Evolutionary conservation across 2,329 filamentous ascomycete species (phyloP).

Genomic region (Aureobasidium namibiae): DNA sequence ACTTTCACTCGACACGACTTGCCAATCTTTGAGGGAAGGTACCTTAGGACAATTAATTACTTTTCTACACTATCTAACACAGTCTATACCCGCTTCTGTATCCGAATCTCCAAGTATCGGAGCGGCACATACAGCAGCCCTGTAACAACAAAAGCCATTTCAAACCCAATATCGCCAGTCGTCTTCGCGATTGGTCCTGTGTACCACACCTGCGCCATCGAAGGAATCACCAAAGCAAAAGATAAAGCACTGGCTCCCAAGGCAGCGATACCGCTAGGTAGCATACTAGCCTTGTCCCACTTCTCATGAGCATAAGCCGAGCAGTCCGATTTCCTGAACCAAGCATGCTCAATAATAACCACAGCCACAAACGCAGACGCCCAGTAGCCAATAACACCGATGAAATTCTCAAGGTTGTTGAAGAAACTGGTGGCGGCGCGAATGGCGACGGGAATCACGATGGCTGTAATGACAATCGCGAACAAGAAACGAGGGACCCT

Average conservation of each 20-base stretch:
- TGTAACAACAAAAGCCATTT: constrained; percentile 49
- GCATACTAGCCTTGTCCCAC: constrained; percentile 30
- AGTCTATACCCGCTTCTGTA: constrained; percentile 17
- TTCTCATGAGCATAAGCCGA: constrained; percentile 32
- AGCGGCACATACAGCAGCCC: constrained; percentile 38
- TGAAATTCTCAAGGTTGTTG: constrained; percentile 36
- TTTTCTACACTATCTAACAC: neutral
- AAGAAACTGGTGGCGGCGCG: constrained; percentile 36
- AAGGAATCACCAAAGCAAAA: constrained; percentile 20
- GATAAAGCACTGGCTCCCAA: constrained; percentile 18
- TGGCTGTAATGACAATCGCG: constrained; percentile 32
- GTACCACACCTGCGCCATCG: constrained; percentile 23
- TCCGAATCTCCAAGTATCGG: constrained; percentile 30
- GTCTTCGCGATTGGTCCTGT: constrained; percentile 25
- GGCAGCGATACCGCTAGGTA: constrained; percentile 36
- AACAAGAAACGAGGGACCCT: constrained; percentile 35
- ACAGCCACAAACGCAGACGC: constrained; percentile 36
- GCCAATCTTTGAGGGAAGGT: too few species aligned
- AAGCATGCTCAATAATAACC: constrained; percentile 32
- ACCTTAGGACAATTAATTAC: neutral
- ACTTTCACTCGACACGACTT: neutral
- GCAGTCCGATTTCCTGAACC: constrained; percentile 31
- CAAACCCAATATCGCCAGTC: constrained; percentile 59
- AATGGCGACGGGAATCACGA: constrained; percentile 37
- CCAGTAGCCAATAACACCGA: constrained; percentile 43